These are phyloP conservation scores for Conticribra weissflogii DNA, from an alignment of 108 stramenopile species.

Conservation along the genomic window DNA sequence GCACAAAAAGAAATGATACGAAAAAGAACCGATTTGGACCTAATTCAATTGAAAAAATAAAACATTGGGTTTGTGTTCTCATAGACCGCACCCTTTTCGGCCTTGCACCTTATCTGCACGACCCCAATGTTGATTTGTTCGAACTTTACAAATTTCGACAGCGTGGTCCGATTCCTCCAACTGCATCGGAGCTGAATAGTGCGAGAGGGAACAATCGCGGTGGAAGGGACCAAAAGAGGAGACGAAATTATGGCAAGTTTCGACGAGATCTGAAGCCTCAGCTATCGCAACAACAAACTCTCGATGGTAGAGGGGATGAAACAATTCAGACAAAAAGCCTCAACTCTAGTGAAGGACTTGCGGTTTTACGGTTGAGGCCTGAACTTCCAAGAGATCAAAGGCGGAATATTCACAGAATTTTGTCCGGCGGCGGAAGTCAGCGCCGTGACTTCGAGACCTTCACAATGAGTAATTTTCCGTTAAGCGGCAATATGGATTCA, in stretches of 20 bases:
- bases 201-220: constrained; percentile 16
- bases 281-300: not conserved
- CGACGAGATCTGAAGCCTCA: not conserved
- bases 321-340: not conserved
- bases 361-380: constrained; percentile 55
- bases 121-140: constrained; percentile 50
- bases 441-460: constrained; percentile 66
- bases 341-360: constrained; percentile 11
- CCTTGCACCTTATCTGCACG: constrained; percentile 51
- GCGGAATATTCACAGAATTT: constrained; percentile 52
- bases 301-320: constrained; percentile 4
- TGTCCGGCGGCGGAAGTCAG: constrained; percentile 26
- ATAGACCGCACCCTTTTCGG: constrained; percentile 63
- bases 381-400: constrained; percentile 58
- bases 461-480: constrained; percentile 41
- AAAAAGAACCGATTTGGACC: not conserved
- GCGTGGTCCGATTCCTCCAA: constrained; percentile 19
- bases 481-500: not conserved
- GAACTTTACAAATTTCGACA: constrained; percentile 52
- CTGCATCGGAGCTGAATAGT: not conserved
- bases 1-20: not conserved
- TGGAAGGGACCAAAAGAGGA: constrained; percentile 2
- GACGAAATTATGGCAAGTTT: not conserved
- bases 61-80: constrained; percentile 49
- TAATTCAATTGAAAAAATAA: constrained; percentile 1